phyloP scores from a whole-genome alignment of 2,329 filamentous ascomycete genomes.

The Trichophyton benhamiae region DNA sequence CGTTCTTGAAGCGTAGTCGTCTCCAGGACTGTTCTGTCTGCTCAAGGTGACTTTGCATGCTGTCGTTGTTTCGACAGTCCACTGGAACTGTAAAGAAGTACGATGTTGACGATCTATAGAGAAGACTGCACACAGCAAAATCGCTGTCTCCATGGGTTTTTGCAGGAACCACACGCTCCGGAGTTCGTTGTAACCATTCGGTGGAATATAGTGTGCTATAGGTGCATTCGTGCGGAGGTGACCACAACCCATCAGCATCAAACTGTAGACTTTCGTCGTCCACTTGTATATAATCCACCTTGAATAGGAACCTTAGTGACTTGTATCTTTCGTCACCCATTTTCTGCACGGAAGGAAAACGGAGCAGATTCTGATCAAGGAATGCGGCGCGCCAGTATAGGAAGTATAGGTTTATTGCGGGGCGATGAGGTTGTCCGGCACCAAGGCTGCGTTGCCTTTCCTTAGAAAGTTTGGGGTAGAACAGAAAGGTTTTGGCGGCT shows the following conservation, averaged over 20 bases:
- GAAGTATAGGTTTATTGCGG: neutral
- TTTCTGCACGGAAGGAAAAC: too few species aligned
- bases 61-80: conserved; percentile 10
- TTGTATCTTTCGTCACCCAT: neutral
- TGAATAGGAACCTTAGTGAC: conserved; percentile 13
- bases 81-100: conserved; percentile 12
- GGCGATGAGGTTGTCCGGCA: too few species aligned
- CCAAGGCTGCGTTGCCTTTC: too few species aligned
- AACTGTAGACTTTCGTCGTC: conserved; percentile 4
- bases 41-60: neutral
- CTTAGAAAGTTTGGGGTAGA: neutral
- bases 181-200: conserved; percentile 10
- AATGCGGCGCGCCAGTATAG: neutral
- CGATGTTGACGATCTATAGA: conserved; percentile 12
- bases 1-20: neutral
- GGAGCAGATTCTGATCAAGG: neutral
- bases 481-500: neutral
- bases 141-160: neutral
- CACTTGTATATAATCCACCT: conserved; percentile 12
- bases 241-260: conserved; percentile 1
- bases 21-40: neutral
- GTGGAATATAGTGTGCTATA: conserved; percentile 3
- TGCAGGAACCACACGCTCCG: neutral
- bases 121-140: conserved; percentile 11
- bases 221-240: neutral